Conservation (phyloP, 2,329 filamentous ascomycete genomes). For the Thelonectria rubi region DNA sequence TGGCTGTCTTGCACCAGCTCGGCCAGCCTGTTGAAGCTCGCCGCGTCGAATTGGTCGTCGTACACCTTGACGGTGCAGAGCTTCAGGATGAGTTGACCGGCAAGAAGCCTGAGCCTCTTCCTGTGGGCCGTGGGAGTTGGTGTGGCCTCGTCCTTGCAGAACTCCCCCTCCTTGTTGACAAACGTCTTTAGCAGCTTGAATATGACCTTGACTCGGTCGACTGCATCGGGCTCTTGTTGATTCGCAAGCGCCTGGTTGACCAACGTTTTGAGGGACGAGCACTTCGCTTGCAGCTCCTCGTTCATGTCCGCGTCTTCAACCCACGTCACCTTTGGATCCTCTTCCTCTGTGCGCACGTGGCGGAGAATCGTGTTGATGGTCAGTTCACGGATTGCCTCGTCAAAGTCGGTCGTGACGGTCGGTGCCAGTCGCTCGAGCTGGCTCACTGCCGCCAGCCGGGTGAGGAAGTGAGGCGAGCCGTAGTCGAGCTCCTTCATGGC, state of each 20-base stretch:
- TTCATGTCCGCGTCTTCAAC: constrained; percentile 74
- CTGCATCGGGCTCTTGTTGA: constrained; percentile 60
- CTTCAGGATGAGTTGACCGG: constrained; percentile 84
- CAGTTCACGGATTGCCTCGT: constrained; percentile 81
- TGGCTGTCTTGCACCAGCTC: constrained; percentile 82
- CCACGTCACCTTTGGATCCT: constrained; percentile 69
- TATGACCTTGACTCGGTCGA: constrained; percentile 71
- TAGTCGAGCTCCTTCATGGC: constrained; percentile 79
- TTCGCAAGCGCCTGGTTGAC: constrained; percentile 82
- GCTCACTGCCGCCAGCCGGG: constrained; percentile 74
- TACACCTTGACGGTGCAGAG: constrained; percentile 79
- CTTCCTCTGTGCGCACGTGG: constrained; percentile 71
- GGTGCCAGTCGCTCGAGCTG: constrained; percentile 81
- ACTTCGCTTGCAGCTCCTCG: constrained; percentile 84
- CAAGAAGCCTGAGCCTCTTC: constrained; percentile 81
- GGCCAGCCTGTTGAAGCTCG: constrained; percentile 83
- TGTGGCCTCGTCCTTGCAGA: constrained; percentile 78
- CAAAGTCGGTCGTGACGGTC: constrained; percentile 75
- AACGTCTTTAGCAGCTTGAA: constrained; percentile 83
- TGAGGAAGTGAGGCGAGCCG: constrained; percentile 77
- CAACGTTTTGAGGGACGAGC: constrained; percentile 82
- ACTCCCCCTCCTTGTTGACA: constrained; percentile 78
- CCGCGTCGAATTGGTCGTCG: constrained; percentile 76
- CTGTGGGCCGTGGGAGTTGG: constrained; percentile 82
- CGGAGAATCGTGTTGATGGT: constrained; percentile 79